Conservation (phyloP, 176 grass and related monocot genomes). For the Tillandsia fasciculata region DNA sequence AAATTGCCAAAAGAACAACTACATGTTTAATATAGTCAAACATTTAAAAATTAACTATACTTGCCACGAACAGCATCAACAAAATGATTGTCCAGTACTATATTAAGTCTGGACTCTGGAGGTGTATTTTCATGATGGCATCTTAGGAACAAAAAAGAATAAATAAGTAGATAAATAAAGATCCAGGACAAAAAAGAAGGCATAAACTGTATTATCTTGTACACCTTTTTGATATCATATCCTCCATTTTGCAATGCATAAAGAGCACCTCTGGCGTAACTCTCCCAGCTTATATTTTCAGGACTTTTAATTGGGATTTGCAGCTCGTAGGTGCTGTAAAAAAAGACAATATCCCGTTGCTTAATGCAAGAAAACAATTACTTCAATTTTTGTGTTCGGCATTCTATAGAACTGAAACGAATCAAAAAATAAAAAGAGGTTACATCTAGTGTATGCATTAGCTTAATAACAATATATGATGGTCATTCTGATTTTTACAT, state of each 20-base stretch:
- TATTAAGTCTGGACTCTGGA: neutral
- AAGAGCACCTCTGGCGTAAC: slow-evolving; percentile 84
- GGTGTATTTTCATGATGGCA: neutral
- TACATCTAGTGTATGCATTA: neutral
- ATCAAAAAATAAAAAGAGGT: neutral
- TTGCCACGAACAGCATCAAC: neutral
- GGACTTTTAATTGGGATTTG: slow-evolving; percentile 54
- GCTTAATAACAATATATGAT: neutral
- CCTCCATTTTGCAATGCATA: slow-evolving; percentile 74
- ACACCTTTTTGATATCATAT: slow-evolving; percentile 78
- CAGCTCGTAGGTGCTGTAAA: slow-evolving; percentile 54
- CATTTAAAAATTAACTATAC: no score
- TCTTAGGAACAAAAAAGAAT: neutral
- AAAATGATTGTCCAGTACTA: neutral
- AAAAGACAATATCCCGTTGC: neutral
- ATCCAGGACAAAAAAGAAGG: slow-evolving; percentile 1
- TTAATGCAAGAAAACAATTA: neutral
- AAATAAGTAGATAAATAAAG: neutral
- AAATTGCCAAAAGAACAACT: neutral
- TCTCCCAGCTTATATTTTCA: slow-evolving; percentile 68
- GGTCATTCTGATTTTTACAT: neutral
- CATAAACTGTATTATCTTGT: slow-evolving; percentile 6
- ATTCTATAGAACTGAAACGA: neutral
- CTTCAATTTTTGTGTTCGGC: neutral
- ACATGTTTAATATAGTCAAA: neutral